Evolutionary conservation across 495 filamentous ascomycete genomes (phyloP).

Genomic region (Podospora conica): DNA sequence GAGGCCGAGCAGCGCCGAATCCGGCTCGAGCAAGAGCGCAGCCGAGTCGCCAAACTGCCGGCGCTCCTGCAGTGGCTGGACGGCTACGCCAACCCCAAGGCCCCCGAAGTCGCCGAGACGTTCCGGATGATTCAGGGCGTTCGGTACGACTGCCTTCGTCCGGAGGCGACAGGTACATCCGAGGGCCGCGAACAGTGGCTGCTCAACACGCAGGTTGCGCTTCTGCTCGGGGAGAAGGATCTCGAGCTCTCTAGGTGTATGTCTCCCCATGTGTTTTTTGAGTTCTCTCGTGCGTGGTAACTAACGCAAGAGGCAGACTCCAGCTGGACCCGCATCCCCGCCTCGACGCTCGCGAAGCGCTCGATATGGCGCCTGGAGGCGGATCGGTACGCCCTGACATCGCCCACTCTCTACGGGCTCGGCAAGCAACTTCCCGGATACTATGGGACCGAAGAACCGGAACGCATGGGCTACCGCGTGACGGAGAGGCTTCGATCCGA

Average conservation of each 20-base stretch:
- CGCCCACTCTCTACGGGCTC: constrained; percentile 37
- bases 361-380: constrained; percentile 45
- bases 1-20: constrained; percentile 49
- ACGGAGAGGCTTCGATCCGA: constrained; percentile 37
- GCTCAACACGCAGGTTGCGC: constrained; percentile 68
- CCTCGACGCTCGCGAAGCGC: constrained; percentile 40
- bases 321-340: constrained; percentile 57
- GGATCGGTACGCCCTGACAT: constrained; percentile 43
- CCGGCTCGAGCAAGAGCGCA: constrained; percentile 40
- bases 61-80: constrained; percentile 50
- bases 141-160: constrained; percentile 49
- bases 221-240: constrained; percentile 71
- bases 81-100: constrained; percentile 41
- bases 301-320: constrained; percentile 46
- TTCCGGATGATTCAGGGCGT: constrained; percentile 47
- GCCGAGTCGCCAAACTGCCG: constrained; percentile 46
- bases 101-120: constrained; percentile 40
- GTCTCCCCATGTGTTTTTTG: background rate
- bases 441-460: constrained; percentile 37
- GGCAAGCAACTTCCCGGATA: constrained; percentile 39
- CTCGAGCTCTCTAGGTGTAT: constrained; percentile 63
- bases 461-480: constrained; percentile 30
- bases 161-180: constrained; percentile 38
- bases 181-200: constrained; percentile 63
- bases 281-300: background rate